These are phyloP conservation scores for Cystoderma amianthinum DNA, from an alignment of 768 basidiomycete genomes.

Conservation along the genomic window DNA sequence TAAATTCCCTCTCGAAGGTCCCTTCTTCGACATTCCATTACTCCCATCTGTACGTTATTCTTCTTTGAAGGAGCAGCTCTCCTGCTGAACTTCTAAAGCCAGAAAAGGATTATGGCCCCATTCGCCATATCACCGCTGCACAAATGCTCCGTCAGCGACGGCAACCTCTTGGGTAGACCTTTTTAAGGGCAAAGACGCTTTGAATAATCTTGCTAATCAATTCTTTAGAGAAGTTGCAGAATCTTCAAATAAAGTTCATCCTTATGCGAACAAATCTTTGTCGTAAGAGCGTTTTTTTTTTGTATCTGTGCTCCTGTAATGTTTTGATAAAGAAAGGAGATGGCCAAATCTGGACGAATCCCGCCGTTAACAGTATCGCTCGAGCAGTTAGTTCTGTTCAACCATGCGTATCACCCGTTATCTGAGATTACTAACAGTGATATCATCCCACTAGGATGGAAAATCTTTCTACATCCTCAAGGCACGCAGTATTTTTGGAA, in stretches of 20 bases:
- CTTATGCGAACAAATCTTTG: not conserved
- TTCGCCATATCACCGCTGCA: slow-evolving; percentile 5
- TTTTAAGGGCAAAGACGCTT: too few relatives aligned
- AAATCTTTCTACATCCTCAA: slow-evolving; percentile 5
- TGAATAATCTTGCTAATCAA: too few relatives aligned
- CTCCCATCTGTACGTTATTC: not conserved
- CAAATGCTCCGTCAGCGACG: slow-evolving; percentile 6
- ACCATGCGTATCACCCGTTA: not conserved
- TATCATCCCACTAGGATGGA: slow-evolving; percentile 4
- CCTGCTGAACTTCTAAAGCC: not conserved
- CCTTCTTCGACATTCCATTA: not conserved
- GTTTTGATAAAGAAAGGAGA: too few relatives aligned
- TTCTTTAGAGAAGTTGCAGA: not conserved
- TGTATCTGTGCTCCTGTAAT: too few relatives aligned
- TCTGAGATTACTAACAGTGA: slow-evolving; percentile 1
- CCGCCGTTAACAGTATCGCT: slow-evolving; percentile 4
- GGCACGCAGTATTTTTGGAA: slow-evolving; percentile 7
- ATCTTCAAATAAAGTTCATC: not conserved
- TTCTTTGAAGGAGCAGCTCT: not conserved
- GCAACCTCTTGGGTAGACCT: slow-evolving; percentile 3
- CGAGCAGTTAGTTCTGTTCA: slow-evolving; percentile 3
- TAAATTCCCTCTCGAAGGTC: not conserved
- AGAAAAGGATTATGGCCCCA: not conserved
- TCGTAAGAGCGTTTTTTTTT: not conserved
- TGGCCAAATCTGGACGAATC: not conserved